Base-by-base conservation (phyloP, 83 land plant genomes). In the Picea engelmannii region DNA sequence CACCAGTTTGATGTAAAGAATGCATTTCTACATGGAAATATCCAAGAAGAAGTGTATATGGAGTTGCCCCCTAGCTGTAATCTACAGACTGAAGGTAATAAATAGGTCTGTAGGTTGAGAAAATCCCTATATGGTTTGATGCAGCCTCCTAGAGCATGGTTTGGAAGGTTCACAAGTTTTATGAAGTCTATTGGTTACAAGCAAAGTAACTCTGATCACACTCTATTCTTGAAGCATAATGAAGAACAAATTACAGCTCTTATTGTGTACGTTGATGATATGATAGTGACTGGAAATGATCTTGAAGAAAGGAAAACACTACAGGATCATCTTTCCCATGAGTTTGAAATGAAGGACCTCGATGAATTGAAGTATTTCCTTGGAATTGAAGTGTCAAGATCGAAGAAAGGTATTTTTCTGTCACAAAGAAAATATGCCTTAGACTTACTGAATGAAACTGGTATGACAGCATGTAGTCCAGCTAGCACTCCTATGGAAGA, bases 211-310 rank as follows among this genome's bases (percentile, higher is more conserved):
- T 58, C 58, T 38, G 52, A 84, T 71, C 78, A 84, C 18, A 71
- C 81, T 35, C 42, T 84, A n/a, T 84, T 84, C 21, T 6, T 84
- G 12, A 84, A 83, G 23, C 49, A 73, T 20, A 1, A 40, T 6
- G 8, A 18, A 42, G 76, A 17, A 4, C 18, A 47, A 27, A 52
- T 68, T 21, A 47, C 31, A 4, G 25, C 24, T 16, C 76, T 78
- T 7, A 83, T 83, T 68, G 76, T 83, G 31, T 78, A 83, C 66
- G 85, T 82, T 0, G 80, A 82, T 82, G 84, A 77, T 55, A 82
- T 82, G 27, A 61, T 82, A 4, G 60, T 82, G 2, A 82, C 62
- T 38, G 60, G 65, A 35, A 47, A 73, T 44, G 42, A 82, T 78
- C 20, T 16, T 21, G 60, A 64, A 42, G 73, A 61, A 11, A 85